These are phyloP conservation scores for Parastagonospora nodorum DNA, from an alignment of 2,329 filamentous ascomycete genomes.

Conservation along the genomic window DNA sequence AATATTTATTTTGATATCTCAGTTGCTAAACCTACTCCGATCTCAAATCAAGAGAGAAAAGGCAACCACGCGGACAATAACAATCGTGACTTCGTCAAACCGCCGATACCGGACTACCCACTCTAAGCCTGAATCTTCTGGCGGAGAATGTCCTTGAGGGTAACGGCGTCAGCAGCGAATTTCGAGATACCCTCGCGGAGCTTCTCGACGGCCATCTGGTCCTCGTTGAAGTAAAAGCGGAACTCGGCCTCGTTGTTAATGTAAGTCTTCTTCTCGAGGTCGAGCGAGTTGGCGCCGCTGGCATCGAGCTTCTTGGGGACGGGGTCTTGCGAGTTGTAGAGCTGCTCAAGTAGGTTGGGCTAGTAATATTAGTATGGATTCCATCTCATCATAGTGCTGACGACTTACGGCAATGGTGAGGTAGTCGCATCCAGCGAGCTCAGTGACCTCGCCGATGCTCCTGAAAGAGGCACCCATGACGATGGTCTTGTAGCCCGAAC, in stretches of 20 bases:
- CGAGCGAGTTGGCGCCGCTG: slow-evolving; percentile 64
- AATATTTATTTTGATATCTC: slow-evolving; percentile 16
- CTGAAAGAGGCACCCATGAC: slow-evolving; percentile 99
- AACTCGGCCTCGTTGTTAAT: slow-evolving; percentile 86
- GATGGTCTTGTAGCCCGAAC: slow-evolving; percentile 96
- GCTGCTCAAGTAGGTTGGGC: slow-evolving; percentile 92
- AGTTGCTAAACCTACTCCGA: slow-evolving; percentile 21
- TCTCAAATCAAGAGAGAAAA: slow-evolving; percentile 10
- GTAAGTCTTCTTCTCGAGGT: slow-evolving; percentile 89
- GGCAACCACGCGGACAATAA: slow-evolving; percentile 21
- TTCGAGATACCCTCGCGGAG: slow-evolving; percentile 99
- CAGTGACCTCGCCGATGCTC: slow-evolving; percentile 93
- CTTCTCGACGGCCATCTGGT: slow-evolving; percentile 99
- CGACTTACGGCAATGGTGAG: slow-evolving; percentile 87
- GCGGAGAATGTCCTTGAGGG: slow-evolving; percentile 90
- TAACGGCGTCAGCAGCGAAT: slow-evolving; percentile 94
- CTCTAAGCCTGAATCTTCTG: slow-evolving; percentile 69
- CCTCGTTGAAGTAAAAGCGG: slow-evolving; percentile 99
- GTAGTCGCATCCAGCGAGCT: slow-evolving; percentile 98
- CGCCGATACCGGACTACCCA: slow-evolving; percentile 31
- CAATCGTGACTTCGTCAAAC: slow-evolving; percentile 29
- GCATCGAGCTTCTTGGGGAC: slow-evolving; percentile 95
- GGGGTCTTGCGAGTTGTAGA: slow-evolving; percentile 78
- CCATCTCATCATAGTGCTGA: no score
- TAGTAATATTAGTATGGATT: slow-evolving; percentile 43